These are phyloP conservation scores for Alternaria tenuissima DNA, from an alignment of 2,329 filamentous ascomycete species.

Conservation along the genomic window DNA sequence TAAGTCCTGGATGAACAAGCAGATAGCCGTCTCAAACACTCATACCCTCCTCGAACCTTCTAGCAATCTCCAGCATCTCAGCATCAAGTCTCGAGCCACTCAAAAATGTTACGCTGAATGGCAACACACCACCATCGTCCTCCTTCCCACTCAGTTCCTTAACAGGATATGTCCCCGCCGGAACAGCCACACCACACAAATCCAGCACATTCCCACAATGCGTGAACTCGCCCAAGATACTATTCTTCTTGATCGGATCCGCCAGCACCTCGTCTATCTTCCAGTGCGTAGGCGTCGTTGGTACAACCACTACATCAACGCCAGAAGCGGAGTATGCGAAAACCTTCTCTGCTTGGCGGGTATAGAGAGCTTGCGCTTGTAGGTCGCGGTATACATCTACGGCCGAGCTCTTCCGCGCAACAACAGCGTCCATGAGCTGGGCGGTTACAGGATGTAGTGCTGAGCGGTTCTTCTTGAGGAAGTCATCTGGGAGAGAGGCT, in stretches of 20 bases:
- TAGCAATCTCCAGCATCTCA: slow-evolving; percentile 52
- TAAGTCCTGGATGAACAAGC: neutral
- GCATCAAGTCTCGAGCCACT: slow-evolving; percentile 51
- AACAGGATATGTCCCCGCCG: slow-evolving; percentile 55
- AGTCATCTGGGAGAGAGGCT: slow-evolving; percentile 48
- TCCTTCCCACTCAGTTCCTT: slow-evolving; percentile 38
- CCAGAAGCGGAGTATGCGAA: slow-evolving; percentile 38
- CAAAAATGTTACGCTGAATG: slow-evolving; percentile 54
- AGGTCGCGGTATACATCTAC: slow-evolving; percentile 46
- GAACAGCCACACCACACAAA: slow-evolving; percentile 56
- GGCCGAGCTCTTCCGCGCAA: slow-evolving; percentile 38
- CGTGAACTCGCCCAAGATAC: slow-evolving; percentile 58
- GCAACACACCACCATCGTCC: slow-evolving; percentile 40
- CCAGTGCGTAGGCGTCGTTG: slow-evolving; percentile 60
- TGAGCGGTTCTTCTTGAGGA: slow-evolving; percentile 42
- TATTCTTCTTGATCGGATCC: slow-evolving; percentile 64
- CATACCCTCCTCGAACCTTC: slow-evolving; percentile 31
- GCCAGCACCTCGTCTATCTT: slow-evolving; percentile 61
- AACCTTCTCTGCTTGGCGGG: slow-evolving; percentile 40
- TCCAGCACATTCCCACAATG: slow-evolving; percentile 70
- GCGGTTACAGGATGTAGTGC: slow-evolving; percentile 60
- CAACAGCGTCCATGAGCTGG: slow-evolving; percentile 49
- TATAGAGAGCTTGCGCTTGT: slow-evolving; percentile 44
- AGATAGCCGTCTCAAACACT: neutral
- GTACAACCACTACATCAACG: slow-evolving; percentile 57